Percentiles rank a stretch among this genome's conserved stretches.
Conservation (phyloP, 345 rosid species). For the Sisymbrium altissimum region DNA sequence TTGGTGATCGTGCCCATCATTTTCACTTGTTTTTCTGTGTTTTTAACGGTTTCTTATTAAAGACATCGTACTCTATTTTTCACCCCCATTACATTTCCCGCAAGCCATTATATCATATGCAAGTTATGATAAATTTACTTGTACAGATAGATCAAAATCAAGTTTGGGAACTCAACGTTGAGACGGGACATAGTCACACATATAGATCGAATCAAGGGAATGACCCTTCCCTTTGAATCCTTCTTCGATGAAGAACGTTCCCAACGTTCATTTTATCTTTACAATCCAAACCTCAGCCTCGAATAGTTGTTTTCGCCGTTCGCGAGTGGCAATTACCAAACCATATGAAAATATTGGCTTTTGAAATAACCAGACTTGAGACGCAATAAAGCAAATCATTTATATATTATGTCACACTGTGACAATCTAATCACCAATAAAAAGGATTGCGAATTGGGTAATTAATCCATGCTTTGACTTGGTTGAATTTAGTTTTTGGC, state of each 20-base stretch:
- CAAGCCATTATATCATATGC: slow-evolving; percentile 7
- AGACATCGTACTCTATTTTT: neutral
- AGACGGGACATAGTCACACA: neutral
- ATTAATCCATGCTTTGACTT: neutral
- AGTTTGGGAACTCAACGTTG: neutral
- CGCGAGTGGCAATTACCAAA: too few relatives aligned
- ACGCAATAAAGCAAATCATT: neutral
- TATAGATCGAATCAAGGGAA: neutral
- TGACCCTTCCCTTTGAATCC: neutral
- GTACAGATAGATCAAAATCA: neutral
- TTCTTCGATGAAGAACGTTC: neutral
- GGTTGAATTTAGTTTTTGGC: neutral
- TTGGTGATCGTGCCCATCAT: slow-evolving; percentile 38
- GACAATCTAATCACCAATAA: neutral
- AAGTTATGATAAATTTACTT: neutral
- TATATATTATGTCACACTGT: neutral
- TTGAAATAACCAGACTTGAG: neutral
- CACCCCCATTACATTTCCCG: neutral
- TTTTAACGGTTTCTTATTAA: slow-evolving; percentile 54
- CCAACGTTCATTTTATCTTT: neutral
- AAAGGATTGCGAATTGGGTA: neutral
- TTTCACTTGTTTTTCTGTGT: slow-evolving; percentile 51
- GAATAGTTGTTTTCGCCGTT: neutral
- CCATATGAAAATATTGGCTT: neutral
- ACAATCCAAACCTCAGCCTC: neutral